Base-by-base conservation (phyloP, 2,329 filamentous ascomycete species). In the Fusarium ramigenum region DNA sequence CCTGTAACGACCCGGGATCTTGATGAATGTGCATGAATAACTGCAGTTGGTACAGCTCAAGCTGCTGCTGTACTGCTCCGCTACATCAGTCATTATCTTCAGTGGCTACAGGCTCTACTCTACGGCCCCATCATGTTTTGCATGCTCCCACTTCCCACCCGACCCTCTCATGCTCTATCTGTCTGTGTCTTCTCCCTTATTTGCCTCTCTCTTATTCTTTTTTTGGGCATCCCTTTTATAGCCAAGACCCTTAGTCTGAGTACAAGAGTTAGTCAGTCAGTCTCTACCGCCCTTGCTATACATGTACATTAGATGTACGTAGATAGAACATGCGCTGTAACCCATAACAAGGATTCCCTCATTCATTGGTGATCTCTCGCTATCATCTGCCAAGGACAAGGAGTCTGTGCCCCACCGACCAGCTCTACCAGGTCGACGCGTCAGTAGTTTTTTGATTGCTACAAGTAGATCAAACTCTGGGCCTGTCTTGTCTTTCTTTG, bases 381-480 rank as follows among this genome's bases (percentile, higher is more conserved):
- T 76, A 52, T 63, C 60, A 70, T 54, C 30, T 53, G 60, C 58
- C 42, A 60, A 71, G 72, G 49, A 67, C 42, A 58, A 28, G 54
- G 58, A 30, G 57, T 63, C 30, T 59, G 40, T 70, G 72, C 67
- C 74, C 74, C 75, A 74, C 71, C 60, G 68, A 62, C 75, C 63
- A 60, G 53, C 66, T 72, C 57, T 75, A 62, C 61, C 39, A 60
- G 46, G 59, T 64, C 61, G 66, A 76, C 75, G 75, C 75, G 75
- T 77, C 70, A 78, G 70, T 76, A 74, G 60, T 69, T 73, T 62
- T 63, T 63, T 67, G 40, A 47, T 60, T 37, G 52, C 28, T 23
- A n/a, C n/a, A n/a, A n/a, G n/a, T n/a, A 36, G 66, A 66, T 63
- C 66, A 70, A 69, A 54, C 47, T 68, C 60, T 72, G 62, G 47